Evolutionary conservation across 2,329 filamentous ascomycete genomes (phyloP).

Genomic region (Penicillium sp.): DNA sequence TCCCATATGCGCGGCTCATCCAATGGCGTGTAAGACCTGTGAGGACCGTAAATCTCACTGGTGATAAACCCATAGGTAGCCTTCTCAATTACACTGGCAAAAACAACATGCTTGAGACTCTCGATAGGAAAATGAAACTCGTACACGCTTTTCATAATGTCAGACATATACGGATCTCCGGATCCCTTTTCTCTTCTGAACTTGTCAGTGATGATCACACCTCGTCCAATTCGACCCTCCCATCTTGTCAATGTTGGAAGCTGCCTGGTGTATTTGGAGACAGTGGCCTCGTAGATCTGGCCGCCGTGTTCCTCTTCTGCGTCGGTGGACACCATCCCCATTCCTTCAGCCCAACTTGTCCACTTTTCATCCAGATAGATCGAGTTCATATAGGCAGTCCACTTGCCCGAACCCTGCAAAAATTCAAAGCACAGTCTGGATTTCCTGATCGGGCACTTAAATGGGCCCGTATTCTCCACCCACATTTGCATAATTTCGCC

Average conservation of each 20-base stretch:
- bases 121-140: not conserved
- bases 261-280: not conserved
- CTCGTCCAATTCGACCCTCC: constrained; percentile 3
- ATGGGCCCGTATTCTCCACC: too few relatives aligned
- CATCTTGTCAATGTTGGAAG: not conserved
- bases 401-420: too few relatives aligned
- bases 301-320: too few relatives aligned
- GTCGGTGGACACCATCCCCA: too few relatives aligned
- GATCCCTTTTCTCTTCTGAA: not conserved
- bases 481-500: too few relatives aligned
- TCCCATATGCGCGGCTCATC: constrained; percentile 4
- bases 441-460: too few relatives aligned
- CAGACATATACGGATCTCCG: not conserved
- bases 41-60: not conserved
- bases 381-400: too few relatives aligned
- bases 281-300: too few relatives aligned
- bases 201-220: constrained; percentile 4
- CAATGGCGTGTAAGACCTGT: not conserved
- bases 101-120: not conserved
- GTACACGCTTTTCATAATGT: constrained; percentile 2
- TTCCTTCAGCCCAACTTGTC: too few relatives aligned
- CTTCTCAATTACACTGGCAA: not conserved
- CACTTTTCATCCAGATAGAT: too few relatives aligned
- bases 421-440: too few relatives aligned
- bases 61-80: not conserved